A percentile compares a stretch with the other conserved stretches of the same genome.
Conservation (phyloP, 805 yeast species). For the Candida methanosorbosa region DNA sequence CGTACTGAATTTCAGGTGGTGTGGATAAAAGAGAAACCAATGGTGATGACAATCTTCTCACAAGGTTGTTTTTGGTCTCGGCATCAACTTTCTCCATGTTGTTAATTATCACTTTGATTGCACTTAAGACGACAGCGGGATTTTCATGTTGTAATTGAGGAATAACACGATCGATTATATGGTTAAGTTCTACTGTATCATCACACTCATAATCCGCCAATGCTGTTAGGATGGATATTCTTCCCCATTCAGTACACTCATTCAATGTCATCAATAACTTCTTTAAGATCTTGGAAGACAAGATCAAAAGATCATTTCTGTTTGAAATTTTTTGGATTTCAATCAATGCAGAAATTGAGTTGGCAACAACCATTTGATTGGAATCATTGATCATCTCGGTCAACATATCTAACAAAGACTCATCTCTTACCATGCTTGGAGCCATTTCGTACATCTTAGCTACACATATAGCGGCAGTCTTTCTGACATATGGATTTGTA, state of each 20-base stretch:
- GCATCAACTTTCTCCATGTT: conserved; percentile 45
- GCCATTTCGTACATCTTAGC: conserved; percentile 89
- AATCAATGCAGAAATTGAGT: conserved; percentile 76
- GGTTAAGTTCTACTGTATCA: conserved; percentile 60
- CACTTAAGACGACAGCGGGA: conserved; percentile 85
- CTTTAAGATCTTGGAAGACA: conserved; percentile 35
- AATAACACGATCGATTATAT: conserved; percentile 79
- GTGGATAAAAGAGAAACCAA: conserved; percentile 79
- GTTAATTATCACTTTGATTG: conserved; percentile 71
- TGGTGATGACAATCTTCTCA: conserved; percentile 75
- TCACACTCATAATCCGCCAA: conserved; percentile 60
- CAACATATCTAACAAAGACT: conserved; percentile 71
- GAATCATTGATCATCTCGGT: conserved; percentile 67
- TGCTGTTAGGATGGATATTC: conserved; percentile 81
- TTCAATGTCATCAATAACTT: conserved; percentile 77
- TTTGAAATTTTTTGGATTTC: conserved; percentile 46
- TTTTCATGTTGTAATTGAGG: conserved; percentile 97
- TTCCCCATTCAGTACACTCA: conserved; percentile 99
- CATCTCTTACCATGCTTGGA: conserved; percentile 72
- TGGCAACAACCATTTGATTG: conserved; percentile 97
- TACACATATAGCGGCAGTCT: conserved; percentile 96
- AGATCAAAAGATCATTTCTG: conserved; percentile 24
- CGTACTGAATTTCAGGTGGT: conserved; percentile 92
- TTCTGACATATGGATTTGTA: conserved; percentile 95
- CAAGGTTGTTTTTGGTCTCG: conserved; percentile 31